Conservation (phyloP, 306 rosid species). For the Pachyrhizus erosus region DNA sequence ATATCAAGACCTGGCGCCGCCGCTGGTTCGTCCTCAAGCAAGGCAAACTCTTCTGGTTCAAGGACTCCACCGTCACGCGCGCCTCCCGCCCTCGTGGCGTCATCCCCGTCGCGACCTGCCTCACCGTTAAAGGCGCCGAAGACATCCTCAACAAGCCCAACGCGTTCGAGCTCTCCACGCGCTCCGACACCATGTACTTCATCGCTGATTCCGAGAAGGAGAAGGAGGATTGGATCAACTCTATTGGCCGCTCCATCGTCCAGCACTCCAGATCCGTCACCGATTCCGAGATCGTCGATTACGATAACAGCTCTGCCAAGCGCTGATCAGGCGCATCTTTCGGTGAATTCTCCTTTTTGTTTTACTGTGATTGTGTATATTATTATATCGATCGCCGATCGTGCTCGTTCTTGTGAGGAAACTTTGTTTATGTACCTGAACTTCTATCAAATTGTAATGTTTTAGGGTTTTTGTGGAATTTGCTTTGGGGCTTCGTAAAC, state of each 20-base stretch:
- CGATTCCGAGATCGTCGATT: slow-evolving; percentile 72
- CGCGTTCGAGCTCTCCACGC: slow-evolving; percentile 62
- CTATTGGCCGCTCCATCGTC: slow-evolving; percentile 71
- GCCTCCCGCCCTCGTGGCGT: slow-evolving; percentile 49
- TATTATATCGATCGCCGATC: slow-evolving; percentile 23
- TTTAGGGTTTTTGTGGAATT: background rate
- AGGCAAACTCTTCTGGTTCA: slow-evolving; percentile 56
- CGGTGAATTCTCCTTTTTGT: background rate
- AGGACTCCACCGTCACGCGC: slow-evolving; percentile 48
- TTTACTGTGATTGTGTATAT: slow-evolving; percentile 12
- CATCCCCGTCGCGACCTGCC: slow-evolving; percentile 56
- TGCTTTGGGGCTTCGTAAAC: no score
- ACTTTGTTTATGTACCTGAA: slow-evolving; percentile 39
- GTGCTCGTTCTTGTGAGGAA: slow-evolving; percentile 18
- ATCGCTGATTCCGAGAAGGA: slow-evolving; percentile 68
- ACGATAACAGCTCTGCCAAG: slow-evolving; percentile 48
- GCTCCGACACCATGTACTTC: slow-evolving; percentile 67
- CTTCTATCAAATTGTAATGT: slow-evolving; percentile 1
- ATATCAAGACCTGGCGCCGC: slow-evolving; percentile 57
- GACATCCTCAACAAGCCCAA: slow-evolving; percentile 57
- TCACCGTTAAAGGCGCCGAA: slow-evolving; percentile 67
- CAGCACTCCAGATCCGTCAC: slow-evolving; percentile 77
- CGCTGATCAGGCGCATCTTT: slow-evolving; percentile 39
- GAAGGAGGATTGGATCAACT: slow-evolving; percentile 76
- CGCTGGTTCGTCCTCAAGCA: slow-evolving; percentile 55